Base-by-base conservation (phyloP, 257 asterid species). In the Gentiana macrophylla region DNA sequence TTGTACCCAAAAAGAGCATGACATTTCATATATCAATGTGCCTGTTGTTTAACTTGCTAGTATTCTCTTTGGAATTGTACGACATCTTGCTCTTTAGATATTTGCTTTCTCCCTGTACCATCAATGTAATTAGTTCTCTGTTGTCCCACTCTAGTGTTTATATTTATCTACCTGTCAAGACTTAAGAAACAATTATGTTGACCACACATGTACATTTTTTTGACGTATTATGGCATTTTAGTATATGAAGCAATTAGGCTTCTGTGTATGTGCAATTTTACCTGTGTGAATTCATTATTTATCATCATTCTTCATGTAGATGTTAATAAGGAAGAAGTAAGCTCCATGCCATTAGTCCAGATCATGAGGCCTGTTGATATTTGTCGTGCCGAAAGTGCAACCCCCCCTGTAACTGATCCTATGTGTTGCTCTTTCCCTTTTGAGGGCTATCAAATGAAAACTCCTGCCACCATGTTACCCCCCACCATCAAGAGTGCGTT, bases 401-500 rank as follows among this genome's bases (percentile, higher is more conserved):
- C 72, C 41, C 62, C 52, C 49, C 52, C 63, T 11, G 54, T 59
- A 12, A 53, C 54, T 59, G 56, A 52, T 68, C 50, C 49, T 36
- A 32, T 64, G 56, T 49, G 53, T 52, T 12, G 62, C 57, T 32
- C 34, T 8, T 48, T 34, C 49, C 56, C 54, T 52, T 54, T 58
- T 34, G 51, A 53, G 54, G 67, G 68, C 48, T 62, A 53, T 52
- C 61, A 77, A 57, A 46, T 49, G 15, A 32, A 70, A 59, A 65
- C 36, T 52, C 56, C 49, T 37, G 38, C 57, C 35, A 51, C 69
- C 49, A 46, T 67, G 35, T 67, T 66, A 44, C 65, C 54, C 53
- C 76, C 76, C 35, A 45, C 65, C 3, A 43, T 71, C 58, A 71
- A 59, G 72, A 74, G 75, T 65, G 73, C 75, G 36, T 53, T 71